Evolutionary conservation across 176 grass and related monocot genomes (phyloP), one percentile per base, ranked within the genome.

Genomic region (Oryza nivara): DNA sequence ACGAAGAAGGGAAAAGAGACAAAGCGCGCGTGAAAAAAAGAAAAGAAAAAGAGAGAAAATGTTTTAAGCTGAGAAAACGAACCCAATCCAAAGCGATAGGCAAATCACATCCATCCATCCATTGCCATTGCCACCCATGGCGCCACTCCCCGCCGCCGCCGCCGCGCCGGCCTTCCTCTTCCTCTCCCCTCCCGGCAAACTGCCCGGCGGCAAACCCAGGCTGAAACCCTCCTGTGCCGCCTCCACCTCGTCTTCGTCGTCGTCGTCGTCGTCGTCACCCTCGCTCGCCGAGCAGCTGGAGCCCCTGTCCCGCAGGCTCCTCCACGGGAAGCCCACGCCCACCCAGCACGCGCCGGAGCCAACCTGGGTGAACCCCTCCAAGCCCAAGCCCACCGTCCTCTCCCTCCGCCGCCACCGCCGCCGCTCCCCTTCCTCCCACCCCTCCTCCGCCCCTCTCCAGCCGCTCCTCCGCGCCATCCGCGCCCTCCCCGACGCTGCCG

Each of bases 271-370:
- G 8, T 49, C 86, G 73, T 70, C 87, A 23, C 80, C 84, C 3
- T 94, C 96, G 54, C 91, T 98, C 76, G 86, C 93, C 7, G 91
- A 95, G 45, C 91, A 95, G 87, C 91, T 98, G 13, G 65, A 78
- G 47, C 96, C 89, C 5, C 87, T 98, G 35, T 87, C 89, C 60
- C 85, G 88, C 46, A 83, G 81, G 69, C 91, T 98, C 19, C 96
- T 98, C 86, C 84, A 77, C 41, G 85, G 90, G 48, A 90, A 90
- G 51, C 87, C 81, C 19, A 70, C 83, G 4, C 79, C 67, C 10
- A 32, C 75, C 13, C 52, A 67, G 44, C 47, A 48, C 36, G 34
- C 56, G 45, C 79, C 93, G 5, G 90, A 92, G 64, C 91, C 91
- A 34, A 92, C 85, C 52, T 93, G 91, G 96, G 87, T 95, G 23